phyloP scores from a whole-genome alignment of 176 grass and related monocot genomes.

The Oryza nivara region DNA sequence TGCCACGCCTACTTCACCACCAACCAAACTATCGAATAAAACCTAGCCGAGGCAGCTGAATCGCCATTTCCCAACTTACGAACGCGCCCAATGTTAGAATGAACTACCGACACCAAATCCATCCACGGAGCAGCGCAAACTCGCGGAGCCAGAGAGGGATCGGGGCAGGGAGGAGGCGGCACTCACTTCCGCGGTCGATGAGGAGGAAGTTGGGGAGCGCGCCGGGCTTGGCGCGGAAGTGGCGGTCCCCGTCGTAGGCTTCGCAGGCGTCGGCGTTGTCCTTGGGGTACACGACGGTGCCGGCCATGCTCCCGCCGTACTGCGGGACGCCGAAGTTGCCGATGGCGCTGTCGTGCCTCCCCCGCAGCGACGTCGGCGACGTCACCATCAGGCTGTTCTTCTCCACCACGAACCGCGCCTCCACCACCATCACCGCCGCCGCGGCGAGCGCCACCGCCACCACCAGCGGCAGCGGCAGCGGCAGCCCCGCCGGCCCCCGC shows the following conservation, averaged over 20 bases:
- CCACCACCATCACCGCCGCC: slow-evolving; percentile 27
- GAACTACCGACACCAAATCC: slow-evolving; percentile 7
- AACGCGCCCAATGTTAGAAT: neutral
- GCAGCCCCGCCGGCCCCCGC: slow-evolving; percentile 40
- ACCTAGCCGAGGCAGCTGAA: slow-evolving; percentile 7
- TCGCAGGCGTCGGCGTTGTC: slow-evolving; percentile 71
- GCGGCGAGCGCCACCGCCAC: slow-evolving; percentile 4
- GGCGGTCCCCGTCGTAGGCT: slow-evolving; percentile 47
- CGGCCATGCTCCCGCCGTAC: slow-evolving; percentile 97
- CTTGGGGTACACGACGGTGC: slow-evolving; percentile 80
- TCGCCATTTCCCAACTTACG: neutral
- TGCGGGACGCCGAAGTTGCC: slow-evolving; percentile 97
- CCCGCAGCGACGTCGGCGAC: slow-evolving; percentile 63
- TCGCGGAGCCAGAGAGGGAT: neutral
- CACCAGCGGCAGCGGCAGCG: neutral
- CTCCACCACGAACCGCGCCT: slow-evolving; percentile 91
- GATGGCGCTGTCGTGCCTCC: slow-evolving; percentile 87
- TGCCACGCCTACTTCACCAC: neutral
- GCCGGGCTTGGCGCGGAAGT: slow-evolving; percentile 75
- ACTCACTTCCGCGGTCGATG: slow-evolving; percentile 87
- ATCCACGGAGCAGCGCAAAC: neutral
- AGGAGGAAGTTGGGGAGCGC: slow-evolving; percentile 91
- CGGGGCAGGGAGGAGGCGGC: neutral
- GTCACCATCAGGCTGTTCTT: slow-evolving; percentile 98
- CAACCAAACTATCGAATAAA: slow-evolving; percentile 25